Evolutionary conservation across 306 rosid species (phyloP), one percentile per base, ranked within the genome.

Genomic region (Gastrolobium villosum): DNA sequence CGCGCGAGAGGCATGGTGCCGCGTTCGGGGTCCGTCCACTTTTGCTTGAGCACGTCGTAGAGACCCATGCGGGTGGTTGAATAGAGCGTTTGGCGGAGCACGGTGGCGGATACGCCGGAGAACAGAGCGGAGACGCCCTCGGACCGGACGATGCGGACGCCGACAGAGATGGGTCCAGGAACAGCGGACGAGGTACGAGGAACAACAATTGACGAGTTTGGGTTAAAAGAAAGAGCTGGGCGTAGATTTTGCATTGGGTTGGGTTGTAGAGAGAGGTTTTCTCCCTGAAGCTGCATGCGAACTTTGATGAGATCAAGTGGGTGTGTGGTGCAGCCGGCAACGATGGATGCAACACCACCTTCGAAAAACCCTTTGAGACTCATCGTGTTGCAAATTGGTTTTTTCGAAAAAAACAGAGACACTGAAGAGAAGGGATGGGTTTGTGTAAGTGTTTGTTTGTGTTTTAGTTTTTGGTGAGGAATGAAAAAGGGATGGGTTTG

Each of bases 31-130:
- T 93, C 90, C 9, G 90, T 46, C 97, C 98, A 93, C 0, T 78
- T 85, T 3, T 78, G 85, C 77, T 91, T 93, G 78, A 89, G 84
- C 13, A 87, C 82, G 30, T 92, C 94, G 79, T 92, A 92, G 40
- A 92, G 97, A 1, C 97, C 94, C 97, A 90, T 92, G 0, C 97
- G 89, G 50, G 94, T 92, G 73, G 97, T 87, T 86, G 94, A 92
- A 63, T 92, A 92, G 28, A 92, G 91, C 1, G 91, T 85, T 65
- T 92, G 94, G 2, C 94, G 94, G 78, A 92, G 97, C 10, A 92
- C 79, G 45, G 97, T 87, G 68, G 97, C 93, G n/a, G 97, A 90
- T 6, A 92, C 85, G 44, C 94, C 97, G 64, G 93, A 85, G 84
- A 85, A 90, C 26, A 92, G 65, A 0, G 94, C 91, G n/a, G 86